These are phyloP conservation scores for Lanzia echinophila DNA, from an alignment of 2,329 filamentous ascomycete species.

Conservation along the genomic window DNA sequence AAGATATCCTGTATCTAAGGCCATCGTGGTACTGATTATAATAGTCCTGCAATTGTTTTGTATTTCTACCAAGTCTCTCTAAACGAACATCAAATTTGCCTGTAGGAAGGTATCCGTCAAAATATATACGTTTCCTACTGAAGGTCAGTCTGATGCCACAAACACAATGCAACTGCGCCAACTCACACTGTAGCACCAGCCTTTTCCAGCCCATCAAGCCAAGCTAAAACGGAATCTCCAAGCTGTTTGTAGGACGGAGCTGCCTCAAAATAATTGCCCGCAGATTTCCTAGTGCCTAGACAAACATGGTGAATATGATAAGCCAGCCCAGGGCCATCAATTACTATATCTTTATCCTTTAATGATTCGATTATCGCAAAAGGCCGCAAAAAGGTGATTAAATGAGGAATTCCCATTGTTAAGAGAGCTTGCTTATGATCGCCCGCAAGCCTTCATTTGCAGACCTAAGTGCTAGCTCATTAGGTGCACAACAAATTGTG, in stretches of 20 bases:
- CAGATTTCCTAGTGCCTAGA: constrained; percentile 33
- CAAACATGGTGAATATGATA: constrained; percentile 63
- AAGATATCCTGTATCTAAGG: constrained; percentile 13
- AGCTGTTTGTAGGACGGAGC: constrained; percentile 59
- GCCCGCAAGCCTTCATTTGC: too few species aligned
- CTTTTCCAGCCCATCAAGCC: constrained; percentile 53
- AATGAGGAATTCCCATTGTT: constrained; percentile 53
- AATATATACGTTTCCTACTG: constrained; percentile 63
- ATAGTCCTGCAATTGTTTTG: constrained; percentile 23
- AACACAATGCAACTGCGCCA: not conserved
- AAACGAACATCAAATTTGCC: constrained; percentile 26
- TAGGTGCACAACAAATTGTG: not conserved
- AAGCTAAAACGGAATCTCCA: constrained; percentile 50
- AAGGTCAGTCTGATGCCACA: not conserved
- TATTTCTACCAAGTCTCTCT: constrained; percentile 20
- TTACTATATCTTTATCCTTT: constrained; percentile 39
- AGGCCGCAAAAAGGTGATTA: constrained; percentile 46
- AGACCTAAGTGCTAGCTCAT: too few species aligned
- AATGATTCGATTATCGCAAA: constrained; percentile 42
- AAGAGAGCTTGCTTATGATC: constrained; percentile 16
- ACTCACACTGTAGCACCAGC: constrained; percentile 55
- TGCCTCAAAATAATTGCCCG: constrained; percentile 41
- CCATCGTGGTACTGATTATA: constrained; percentile 15
- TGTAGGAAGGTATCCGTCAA: constrained; percentile 73
- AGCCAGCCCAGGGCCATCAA: constrained; percentile 76